Base-by-base conservation (phyloP, 2,329 filamentous ascomycete species). In the Endocalyx cinctus region DNA sequence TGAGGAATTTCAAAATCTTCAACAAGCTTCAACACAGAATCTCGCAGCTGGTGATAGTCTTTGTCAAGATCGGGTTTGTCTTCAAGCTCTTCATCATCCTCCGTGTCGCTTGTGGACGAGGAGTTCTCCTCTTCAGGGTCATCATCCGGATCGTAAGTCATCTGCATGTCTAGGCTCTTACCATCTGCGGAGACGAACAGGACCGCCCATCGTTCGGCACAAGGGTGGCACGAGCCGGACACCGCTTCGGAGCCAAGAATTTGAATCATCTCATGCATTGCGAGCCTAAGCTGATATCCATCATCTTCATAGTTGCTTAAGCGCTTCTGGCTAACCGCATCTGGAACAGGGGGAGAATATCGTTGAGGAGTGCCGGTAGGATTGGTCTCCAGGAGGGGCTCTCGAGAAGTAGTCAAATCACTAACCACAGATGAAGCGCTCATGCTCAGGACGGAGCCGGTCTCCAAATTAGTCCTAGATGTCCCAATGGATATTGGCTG, bases 1-100 rank as follows among this genome's bases (percentile, higher is more conserved):
- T 82, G 78, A 0, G 84, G 82, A 27, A 88, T 84, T 50, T 92
- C 86, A 41, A 84, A 89, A 43, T 94, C 86, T 50, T 87, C 77
- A 1, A 92, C 83, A 5, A 94, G 68, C 54, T 84, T 88, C 38
- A 87, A 63, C 33, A 94, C 85, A 0, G 86, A 85, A 39, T 87
- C 81, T 37, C 89, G 82, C 4, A 94, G 63, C 43, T 86, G 82
- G 51, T 88, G 84, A 46, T 89, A 88, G 50, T 88, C 84, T 47
- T 84, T 85, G 55, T 85, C 80, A 4, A 87, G 66, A 33, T 85
- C 84, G 1, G 74, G 69, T 3, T 68, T 65, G 27, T 75, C 70
- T 5, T 74, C 70, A 13, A 72, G 69, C 17, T 81, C 77, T 5
- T 83, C 79, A 27, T 82, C 77, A 17, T 80, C 70, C n/a, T n/a